phyloP scores from a whole-genome alignment of 2,329 filamentous ascomycete genomes.

The Trichoderma sp. region DNA sequence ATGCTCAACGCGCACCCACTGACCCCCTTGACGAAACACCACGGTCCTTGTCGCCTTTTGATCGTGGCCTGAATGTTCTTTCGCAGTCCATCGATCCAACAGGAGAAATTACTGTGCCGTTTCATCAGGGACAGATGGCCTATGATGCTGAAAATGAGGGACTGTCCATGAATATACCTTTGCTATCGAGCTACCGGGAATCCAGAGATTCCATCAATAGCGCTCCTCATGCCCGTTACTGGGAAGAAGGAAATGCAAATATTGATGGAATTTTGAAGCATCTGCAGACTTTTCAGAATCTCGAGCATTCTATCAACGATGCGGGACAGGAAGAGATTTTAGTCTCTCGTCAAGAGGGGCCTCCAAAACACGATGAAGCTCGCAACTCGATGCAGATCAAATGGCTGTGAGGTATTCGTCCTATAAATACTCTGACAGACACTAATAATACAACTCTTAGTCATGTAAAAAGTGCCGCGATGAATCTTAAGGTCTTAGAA shows the following conservation, averaged over 20 bases:
- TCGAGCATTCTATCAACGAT: not conserved
- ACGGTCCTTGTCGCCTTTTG: not conserved
- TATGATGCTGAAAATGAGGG: not conserved
- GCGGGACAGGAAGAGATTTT: not conserved
- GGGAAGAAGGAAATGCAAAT: not conserved
- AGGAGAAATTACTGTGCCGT: no score
- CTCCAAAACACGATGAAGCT: not conserved
- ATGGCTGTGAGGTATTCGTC: not conserved
- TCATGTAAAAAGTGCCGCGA: not conserved
- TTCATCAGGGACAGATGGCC: not conserved
- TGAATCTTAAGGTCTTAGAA: not conserved
- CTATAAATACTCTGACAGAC: not conserved
- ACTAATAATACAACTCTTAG: not conserved
- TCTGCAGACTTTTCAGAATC: not conserved
- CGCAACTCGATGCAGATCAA: not conserved
- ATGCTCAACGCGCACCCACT: not conserved
- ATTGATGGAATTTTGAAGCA: not conserved
- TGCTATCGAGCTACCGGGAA: not conserved
- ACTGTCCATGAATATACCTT: not conserved
- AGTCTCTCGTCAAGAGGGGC: not conserved
- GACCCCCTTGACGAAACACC: not conserved
- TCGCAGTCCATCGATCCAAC: not conserved
- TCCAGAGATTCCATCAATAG: not conserved
- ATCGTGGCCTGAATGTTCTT: no score
- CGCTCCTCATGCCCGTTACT: not conserved